Base-by-base conservation (phyloP, 1,284 basidiomycete species). In the Boletus sp. region DNA sequence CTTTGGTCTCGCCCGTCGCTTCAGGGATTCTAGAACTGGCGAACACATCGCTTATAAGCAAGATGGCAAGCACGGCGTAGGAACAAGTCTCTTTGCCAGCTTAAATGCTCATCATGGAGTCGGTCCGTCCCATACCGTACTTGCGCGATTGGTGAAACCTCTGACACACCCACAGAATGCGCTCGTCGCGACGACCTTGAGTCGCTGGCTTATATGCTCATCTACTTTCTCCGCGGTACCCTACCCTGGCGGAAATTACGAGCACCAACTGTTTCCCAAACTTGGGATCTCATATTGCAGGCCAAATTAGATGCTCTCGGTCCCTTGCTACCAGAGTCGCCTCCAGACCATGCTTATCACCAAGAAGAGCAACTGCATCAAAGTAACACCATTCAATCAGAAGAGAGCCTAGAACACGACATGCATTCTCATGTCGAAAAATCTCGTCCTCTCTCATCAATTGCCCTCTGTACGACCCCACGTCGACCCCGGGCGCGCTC, bases 1-100 rank as follows among this genome's bases (percentile, higher is more conserved):
- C 80, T 98, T 98, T 77, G 96, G 96, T 59, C 88, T 98, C 48
- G 95, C 96, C 11, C 97, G 97, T 78, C 96, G 95, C 76, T 98
- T 92, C 79, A 87, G 95, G 52, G 94, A 98, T 77, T 79, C 91
- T 13, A 87, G 88, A 68, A 95, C 94, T 2, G 88, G 90, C 67
- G 81, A 87, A 53, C 96, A 98, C 78, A 93, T 98, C 65, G 91
- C 94, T 6, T 97, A 95, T 82, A 85, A 89, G 68, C 94, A 95
- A 76, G 93, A 95, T 75, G 71, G 92, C 70, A 91, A 92, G 75
- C 88, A 90, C 61, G 89, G 89, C 56, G 96, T 97, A 46, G 96
- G 96, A 57, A 98, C 96, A 1, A 94, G 93, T 28, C 84, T 96
- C 30, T 98, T 98, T 79, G 97, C 96, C 16, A 92, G 93, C 50